phyloP scores from a whole-genome alignment of 495 filamentous ascomycete species.

The Penicillium psychrofluorescens region DNA sequence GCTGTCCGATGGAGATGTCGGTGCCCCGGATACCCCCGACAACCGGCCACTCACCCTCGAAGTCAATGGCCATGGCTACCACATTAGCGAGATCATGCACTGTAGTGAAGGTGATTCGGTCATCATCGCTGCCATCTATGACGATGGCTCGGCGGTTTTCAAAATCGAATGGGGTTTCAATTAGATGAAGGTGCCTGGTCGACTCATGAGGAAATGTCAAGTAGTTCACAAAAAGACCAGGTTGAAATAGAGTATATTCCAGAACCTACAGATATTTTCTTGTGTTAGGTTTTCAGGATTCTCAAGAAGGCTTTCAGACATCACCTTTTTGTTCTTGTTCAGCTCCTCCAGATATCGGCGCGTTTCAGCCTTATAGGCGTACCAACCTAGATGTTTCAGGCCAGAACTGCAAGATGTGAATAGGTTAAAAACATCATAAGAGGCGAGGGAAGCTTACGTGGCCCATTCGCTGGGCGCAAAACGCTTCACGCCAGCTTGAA shows the following conservation, averaged over 20 bases:
- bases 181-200: conserved; percentile 35
- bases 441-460: conserved; percentile 1
- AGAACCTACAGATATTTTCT: conserved; percentile 33
- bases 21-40: conserved; percentile 47
- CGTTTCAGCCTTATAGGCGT: conserved; percentile 37
- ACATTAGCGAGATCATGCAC: conserved; percentile 38
- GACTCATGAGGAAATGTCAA: conserved; percentile 42
- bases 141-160: conserved; percentile 40
- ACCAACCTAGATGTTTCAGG: conserved; percentile 32
- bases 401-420: conserved; percentile 8
- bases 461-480: conserved; percentile 39
- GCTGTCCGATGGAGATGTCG: conserved; percentile 27
- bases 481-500: conserved; percentile 53
- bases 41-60: conserved; percentile 48
- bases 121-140: conserved; percentile 38
- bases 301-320: not conserved
- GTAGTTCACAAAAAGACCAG: conserved; percentile 49
- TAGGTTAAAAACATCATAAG: not conserved
- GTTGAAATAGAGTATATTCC: conserved; percentile 52
- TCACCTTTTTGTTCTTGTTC: conserved; percentile 43
- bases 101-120: conserved; percentile 37
- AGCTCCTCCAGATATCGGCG: conserved; percentile 42
- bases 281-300: not conserved
- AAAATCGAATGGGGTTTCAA: conserved; percentile 39
- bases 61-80: conserved; percentile 44